Conservation (phyloP, 768 basidiomycete genomes). For the Russula olivacea region DNA sequence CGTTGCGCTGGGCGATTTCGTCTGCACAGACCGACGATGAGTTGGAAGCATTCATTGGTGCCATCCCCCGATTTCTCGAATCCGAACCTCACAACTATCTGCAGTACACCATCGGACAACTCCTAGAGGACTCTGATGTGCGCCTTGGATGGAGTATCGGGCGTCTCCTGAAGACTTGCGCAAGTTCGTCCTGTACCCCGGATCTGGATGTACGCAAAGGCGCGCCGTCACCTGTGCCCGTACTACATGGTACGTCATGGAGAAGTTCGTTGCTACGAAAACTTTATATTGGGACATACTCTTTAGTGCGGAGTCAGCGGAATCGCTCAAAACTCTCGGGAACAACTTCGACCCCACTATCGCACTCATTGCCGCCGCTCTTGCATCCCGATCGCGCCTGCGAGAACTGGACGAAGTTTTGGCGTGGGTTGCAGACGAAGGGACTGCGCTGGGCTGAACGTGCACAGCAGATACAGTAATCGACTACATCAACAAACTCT, state of each 20-base stretch:
- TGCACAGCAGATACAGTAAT: background rate
- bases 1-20: slow-evolving; percentile 14
- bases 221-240: slow-evolving; percentile 11
- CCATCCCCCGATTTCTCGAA: slow-evolving; percentile 15
- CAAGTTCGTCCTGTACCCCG: background rate
- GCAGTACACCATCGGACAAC: slow-evolving; percentile 15
- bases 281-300: slow-evolving; percentile 17
- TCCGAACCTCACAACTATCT: slow-evolving; percentile 8
- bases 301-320: slow-evolving; percentile 13
- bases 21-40: background rate
- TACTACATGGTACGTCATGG: slow-evolving; percentile 16
- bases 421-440: background rate
- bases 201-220: background rate
- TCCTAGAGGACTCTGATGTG: slow-evolving; percentile 14
- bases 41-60: slow-evolving; percentile 17
- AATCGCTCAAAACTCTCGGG: slow-evolving; percentile 8
- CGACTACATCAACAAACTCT: background rate
- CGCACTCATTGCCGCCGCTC: slow-evolving; percentile 6
- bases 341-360: background rate
- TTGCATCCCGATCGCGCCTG: slow-evolving; percentile 11
- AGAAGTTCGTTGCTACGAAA: slow-evolving; percentile 3
- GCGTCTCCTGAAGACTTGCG: slow-evolving; percentile 17
- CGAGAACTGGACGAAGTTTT: slow-evolving; percentile 7
- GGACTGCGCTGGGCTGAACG: slow-evolving; percentile 8
- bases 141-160: slow-evolving; percentile 21